Conservation (phyloP, 2,329 filamentous ascomycete species). For the Cytospora chrysosperma region DNA sequence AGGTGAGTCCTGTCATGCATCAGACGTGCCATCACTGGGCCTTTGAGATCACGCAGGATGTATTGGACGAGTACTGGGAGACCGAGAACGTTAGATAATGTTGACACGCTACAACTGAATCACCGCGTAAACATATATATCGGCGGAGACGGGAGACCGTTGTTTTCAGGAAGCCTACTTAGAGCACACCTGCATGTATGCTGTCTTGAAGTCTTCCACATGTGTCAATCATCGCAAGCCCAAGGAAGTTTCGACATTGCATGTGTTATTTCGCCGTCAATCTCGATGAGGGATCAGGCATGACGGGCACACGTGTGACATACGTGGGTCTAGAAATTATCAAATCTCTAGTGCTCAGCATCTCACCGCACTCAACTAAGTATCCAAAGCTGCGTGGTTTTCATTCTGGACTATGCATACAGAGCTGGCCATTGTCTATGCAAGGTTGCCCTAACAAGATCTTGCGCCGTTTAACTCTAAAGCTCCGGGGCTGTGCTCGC, state of each 20-base stretch:
- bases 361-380: neutral
- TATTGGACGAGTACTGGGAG: slow-evolving; percentile 48
- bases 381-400: neutral
- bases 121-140: neutral
- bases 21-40: slow-evolving; percentile 59
- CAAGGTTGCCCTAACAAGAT: neutral
- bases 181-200: too few species aligned
- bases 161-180: too few species aligned
- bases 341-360: too few species aligned
- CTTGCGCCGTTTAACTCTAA: neutral
- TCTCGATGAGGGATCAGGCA: too few species aligned
- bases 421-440: slow-evolving; percentile 2
- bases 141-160: neutral
- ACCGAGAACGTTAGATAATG: slow-evolving; percentile 22
- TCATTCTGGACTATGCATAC: neutral
- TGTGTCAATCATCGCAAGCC: too few species aligned
- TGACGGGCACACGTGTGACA: too few species aligned
- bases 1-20: slow-evolving; percentile 55
- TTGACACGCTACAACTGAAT: neutral
- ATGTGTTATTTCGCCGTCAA: too few species aligned
- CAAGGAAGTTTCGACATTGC: too few species aligned
- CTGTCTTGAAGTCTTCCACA: too few species aligned
- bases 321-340: too few species aligned
- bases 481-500: neutral
- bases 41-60: slow-evolving; percentile 49